A percentile compares a stretch with the other conserved stretches of the same genome.
Evolutionary conservation across 2,329 filamentous ascomycete genomes (phyloP).

Genomic region (Calonectria naviculata): DNA sequence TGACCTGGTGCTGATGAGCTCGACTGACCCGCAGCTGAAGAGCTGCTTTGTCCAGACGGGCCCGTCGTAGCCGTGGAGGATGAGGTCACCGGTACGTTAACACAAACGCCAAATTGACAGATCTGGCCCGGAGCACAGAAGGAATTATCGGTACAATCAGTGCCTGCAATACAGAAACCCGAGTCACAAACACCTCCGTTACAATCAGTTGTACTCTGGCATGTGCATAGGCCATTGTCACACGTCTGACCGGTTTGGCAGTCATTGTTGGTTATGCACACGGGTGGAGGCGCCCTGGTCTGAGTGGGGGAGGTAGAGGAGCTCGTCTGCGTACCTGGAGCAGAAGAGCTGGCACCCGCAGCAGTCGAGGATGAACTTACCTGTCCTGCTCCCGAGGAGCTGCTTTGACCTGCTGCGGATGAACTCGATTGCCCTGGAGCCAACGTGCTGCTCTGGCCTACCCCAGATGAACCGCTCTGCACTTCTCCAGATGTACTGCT

Average conservation of each 20-base stretch:
- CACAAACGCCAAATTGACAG: not conserved
- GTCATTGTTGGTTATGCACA: not conserved
- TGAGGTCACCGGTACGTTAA: not conserved
- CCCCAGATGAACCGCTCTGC: not conserved
- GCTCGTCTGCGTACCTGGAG: not conserved
- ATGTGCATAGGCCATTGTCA: not conserved
- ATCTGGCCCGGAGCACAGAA: not conserved
- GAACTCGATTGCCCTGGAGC: too few relatives aligned
- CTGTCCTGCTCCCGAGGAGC: not conserved
- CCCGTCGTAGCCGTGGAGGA: not conserved
- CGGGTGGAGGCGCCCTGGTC: not conserved
- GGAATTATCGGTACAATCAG: not conserved
- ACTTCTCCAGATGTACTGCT: not conserved
- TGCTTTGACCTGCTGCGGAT: not conserved
- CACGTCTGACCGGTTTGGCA: not conserved
- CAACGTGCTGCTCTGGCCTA: not conserved
- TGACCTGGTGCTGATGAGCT: not conserved
- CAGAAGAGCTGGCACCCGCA: not conserved
- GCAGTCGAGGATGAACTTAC: not conserved
- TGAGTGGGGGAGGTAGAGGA: not conserved
- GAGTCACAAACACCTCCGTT: not conserved
- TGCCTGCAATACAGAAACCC: not conserved
- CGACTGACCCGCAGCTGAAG: not conserved
- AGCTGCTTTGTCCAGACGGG: not conserved
- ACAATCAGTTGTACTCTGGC: not conserved